These are phyloP conservation scores for Scolecobasidium constrictum DNA, from an alignment of 2,329 filamentous ascomycete species.

Conservation along the genomic window DNA sequence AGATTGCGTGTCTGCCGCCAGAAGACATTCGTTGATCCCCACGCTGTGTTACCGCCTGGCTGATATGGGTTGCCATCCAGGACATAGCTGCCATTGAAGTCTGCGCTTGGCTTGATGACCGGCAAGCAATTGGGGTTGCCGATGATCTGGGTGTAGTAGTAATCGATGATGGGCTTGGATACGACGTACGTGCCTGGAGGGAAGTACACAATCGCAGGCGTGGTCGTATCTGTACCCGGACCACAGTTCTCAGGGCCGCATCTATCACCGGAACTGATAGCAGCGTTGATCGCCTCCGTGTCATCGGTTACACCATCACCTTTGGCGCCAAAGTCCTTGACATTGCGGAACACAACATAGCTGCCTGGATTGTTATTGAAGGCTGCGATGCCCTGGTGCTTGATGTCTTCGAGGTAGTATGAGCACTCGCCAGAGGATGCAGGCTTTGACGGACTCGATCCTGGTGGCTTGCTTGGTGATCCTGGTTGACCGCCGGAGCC, in stretches of 20 bases:
- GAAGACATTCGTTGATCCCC: conserved; percentile 13
- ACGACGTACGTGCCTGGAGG: conserved; percentile 82
- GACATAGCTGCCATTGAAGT: conserved; percentile 68
- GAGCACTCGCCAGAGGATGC: neutral
- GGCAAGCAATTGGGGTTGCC: conserved; percentile 67
- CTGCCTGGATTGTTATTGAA: conserved; percentile 34
- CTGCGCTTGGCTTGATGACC: conserved; percentile 50
- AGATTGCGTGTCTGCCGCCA: conserved; percentile 46
- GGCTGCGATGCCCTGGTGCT: conserved; percentile 56
- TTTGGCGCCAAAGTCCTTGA: conserved; percentile 9
- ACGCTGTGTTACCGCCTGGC: conserved; percentile 24
- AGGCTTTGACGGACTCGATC: neutral
- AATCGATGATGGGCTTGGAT: conserved; percentile 65
- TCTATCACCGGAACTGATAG: conserved; percentile 41
- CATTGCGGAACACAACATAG: conserved; percentile 5
- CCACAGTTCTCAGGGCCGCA: conserved; percentile 22
- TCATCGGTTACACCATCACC: conserved; percentile 21
- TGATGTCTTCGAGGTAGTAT: conserved; percentile 56
- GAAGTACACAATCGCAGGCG: conserved; percentile 58
- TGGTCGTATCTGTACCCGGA: neutral
- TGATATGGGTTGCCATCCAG: conserved; percentile 70
- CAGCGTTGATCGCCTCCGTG: conserved; percentile 42
- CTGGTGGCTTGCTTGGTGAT: no score
- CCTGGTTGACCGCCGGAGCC: neutral
- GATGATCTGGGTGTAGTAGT: conserved; percentile 88